Conservation (phyloP, 1,139 yeast species). For the Suhomyces ambrosiae region DNA sequence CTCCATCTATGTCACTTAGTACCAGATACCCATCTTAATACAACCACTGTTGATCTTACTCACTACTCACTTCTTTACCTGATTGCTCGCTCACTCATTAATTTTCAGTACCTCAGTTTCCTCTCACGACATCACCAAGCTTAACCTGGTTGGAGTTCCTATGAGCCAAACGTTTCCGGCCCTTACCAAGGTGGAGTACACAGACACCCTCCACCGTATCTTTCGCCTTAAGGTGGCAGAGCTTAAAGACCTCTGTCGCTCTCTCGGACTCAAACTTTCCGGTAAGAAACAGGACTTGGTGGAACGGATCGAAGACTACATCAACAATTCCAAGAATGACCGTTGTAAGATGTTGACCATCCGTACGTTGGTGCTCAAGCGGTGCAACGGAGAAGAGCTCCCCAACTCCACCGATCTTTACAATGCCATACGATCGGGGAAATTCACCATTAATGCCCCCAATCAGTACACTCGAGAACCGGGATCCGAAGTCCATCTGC, state of each 20-base stretch:
- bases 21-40: too few relatives aligned
- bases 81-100: too few relatives aligned
- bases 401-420: conserved; percentile 41
- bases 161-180: conserved; percentile 11
- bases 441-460: conserved; percentile 12
- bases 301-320: conserved; percentile 44
- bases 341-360: conserved; percentile 45
- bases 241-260: conserved; percentile 26
- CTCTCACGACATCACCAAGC: neutral
- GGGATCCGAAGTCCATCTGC: conserved; percentile 11
- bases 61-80: too few relatives aligned
- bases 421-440: conserved; percentile 22
- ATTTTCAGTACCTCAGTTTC: too few relatives aligned
- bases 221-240: conserved; percentile 21
- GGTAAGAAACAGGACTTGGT: conserved; percentile 58
- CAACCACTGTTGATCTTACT: too few relatives aligned
- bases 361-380: conserved; percentile 43
- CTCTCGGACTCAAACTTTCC: conserved; percentile 44
- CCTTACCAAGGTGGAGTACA: conserved; percentile 14
- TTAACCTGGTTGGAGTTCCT: neutral
- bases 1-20: too few relatives aligned
- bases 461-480: conserved; percentile 7
- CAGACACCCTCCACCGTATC: conserved; percentile 18
- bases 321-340: conserved; percentile 41
- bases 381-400: conserved; percentile 32